Percentiles rank a stretch among this genome's conserved stretches.
These are phyloP conservation scores for Hygrophila difformis DNA, from an alignment of 257 asterid genomes.

Conservation along the genomic window DNA sequence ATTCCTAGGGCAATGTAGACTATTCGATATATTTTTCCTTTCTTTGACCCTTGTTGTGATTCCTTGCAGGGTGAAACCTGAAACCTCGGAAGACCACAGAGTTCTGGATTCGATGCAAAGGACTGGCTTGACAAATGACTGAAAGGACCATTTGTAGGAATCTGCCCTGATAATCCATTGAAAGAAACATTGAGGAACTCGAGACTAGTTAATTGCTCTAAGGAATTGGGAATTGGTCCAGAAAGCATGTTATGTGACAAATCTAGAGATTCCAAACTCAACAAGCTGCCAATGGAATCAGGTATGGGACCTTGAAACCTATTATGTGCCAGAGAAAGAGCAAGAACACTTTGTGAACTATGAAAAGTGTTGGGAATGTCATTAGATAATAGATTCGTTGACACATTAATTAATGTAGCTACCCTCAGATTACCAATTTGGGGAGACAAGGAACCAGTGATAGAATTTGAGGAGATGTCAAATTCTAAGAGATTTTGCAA, in stretches of 20 bases:
- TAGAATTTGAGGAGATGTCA: constrained; percentile 15
- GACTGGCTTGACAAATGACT: constrained; percentile 4
- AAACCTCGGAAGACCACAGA: constrained; percentile 8
- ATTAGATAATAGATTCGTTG: constrained; percentile 16
- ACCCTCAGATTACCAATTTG: constrained; percentile 8
- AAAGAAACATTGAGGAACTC: constrained; percentile 3
- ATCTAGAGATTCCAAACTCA: too few relatives aligned
- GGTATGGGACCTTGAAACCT: constrained; percentile 19
- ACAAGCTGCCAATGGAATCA: constrained; percentile 7
- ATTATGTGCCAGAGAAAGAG: constrained; percentile 16
- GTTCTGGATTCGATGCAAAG: constrained; percentile 4
- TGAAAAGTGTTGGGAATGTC: constrained; percentile 10
- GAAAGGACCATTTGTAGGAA: constrained; percentile 5
- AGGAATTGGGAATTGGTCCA: background rate
- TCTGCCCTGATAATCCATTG: constrained; percentile 5
- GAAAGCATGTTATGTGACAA: background rate
- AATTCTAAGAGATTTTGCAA: constrained; percentile 10
- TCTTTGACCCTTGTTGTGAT: background rate
- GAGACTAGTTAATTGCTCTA: background rate
- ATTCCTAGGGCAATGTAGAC: background rate
- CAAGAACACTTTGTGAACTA: background rate
- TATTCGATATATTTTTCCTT: background rate
- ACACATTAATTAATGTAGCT: constrained; percentile 6
- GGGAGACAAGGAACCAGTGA: constrained; percentile 12
- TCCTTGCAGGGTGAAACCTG: too few relatives aligned